Base-by-base conservation (phyloP, 169 alveolate species). In the Eimeria tenella region DNA sequence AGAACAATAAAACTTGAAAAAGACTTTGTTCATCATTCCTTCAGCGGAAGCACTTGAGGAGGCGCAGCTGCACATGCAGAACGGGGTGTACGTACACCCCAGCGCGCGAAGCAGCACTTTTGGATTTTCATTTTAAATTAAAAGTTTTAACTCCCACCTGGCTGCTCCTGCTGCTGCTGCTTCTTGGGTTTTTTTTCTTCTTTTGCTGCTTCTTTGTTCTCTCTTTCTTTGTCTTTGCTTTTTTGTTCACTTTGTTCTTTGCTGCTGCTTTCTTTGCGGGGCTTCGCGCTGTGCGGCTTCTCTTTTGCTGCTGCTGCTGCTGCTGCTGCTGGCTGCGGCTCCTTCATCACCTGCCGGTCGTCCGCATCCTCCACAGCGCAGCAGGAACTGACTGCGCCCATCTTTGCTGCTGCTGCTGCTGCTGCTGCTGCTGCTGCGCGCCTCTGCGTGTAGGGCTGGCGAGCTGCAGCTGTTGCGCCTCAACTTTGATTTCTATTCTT, bases 351-450 rank as follows among this genome's bases (percentile, higher is more conserved):
- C 56, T 75, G 73, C 52, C 84, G 79, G 31, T 86, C 89, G 19
- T 93, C 90, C 11, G 88, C 53, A 21, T 83, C 94, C 75, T 93
- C 95, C 71, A 86, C 94, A n/a, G 95, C 65, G 75, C 95, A 93
- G 73, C 95, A 93, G 60, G 95, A 93, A 60, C 95, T 93, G 53
- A 86, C 87, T 21, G 94, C 93, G 25, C 95, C 95, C 95, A 93
- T 93, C 56, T 31, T 62, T 77, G 56, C 70, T n/a, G 9, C 70
- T 60, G 70, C 70, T 60, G 6, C 15, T 31, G 42, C 42, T 31
- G 42, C 42, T 31, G 42, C 42, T 31, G 42, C 42, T 31, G 42
- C 42, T 31, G 42, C 42, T 31, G 42, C 42, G 42, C 2, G 42
- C 42, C 2, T 0, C 42, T 31, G 42, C 2, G 42, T 31, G 42